Percentiles rank a stretch among this genome's conserved stretches.
Evolutionary conservation across 768 basidiomycete genomes (phyloP).

Genomic region (Boletellus ananas): DNA sequence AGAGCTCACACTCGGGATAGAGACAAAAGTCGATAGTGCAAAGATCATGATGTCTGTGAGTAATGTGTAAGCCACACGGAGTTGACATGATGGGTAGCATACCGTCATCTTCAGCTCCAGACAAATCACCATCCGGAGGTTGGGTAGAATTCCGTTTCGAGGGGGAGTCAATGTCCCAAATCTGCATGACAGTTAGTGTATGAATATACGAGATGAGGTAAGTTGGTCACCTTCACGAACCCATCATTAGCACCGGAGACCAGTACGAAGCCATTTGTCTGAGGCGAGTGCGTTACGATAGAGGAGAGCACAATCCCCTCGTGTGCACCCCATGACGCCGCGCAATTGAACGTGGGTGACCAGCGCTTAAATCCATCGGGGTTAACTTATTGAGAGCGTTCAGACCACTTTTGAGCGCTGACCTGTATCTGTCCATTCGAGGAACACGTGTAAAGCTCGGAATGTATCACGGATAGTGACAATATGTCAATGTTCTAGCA

Average conservation of each 20-base stretch:
- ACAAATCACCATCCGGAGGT: neutral
- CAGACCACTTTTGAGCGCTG: neutral
- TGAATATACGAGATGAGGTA: neutral
- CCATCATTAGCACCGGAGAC: constrained; percentile 87
- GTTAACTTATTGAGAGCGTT: neutral
- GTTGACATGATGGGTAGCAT: neutral
- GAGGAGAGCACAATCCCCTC: constrained; percentile 81
- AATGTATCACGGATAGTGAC: constrained; percentile 67
- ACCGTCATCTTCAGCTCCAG: constrained; percentile 22
- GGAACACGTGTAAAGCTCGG: constrained; percentile 62
- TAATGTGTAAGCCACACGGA: constrained; percentile 2
- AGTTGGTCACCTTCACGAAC: constrained; percentile 64
- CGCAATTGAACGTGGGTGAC: constrained; percentile 82
- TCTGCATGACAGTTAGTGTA: constrained; percentile 29
- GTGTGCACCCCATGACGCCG: constrained; percentile 79
- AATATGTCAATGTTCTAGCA: constrained; percentile 74
- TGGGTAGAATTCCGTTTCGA: neutral
- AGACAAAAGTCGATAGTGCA: constrained; percentile 80
- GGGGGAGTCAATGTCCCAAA: constrained; percentile 50
- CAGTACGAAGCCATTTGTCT: constrained; percentile 32
- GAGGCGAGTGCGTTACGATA: constrained; percentile 43
- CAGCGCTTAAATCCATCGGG: constrained; percentile 50
- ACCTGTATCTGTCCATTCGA: constrained; percentile 73
- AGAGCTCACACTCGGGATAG: constrained; percentile 82
- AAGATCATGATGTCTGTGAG: constrained; percentile 65